These are phyloP conservation scores for Nicotiana knightiana DNA, from an alignment of 257 asterid species.

Conservation along the genomic window DNA sequence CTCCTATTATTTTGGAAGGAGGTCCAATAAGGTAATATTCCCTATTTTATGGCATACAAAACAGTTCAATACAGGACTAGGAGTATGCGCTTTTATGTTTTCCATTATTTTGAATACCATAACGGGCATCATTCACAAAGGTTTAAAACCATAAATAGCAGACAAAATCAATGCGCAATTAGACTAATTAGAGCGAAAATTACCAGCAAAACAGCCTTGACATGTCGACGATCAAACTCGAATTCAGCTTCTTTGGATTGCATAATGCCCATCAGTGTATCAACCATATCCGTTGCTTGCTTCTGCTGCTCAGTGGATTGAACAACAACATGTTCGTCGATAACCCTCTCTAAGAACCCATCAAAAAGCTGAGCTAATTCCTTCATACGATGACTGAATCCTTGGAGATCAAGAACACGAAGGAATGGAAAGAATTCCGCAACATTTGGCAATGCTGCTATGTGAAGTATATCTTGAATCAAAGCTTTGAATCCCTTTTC, in stretches of 20 bases:
- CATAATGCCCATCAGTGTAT: slow-evolving; percentile 8
- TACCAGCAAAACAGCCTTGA: neutral
- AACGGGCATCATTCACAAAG: no score
- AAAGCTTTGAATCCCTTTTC: neutral
- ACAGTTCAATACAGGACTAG: no score
- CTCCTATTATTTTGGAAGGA: no score
- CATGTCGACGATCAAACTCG: neutral
- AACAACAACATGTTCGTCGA: slow-evolving; percentile 14
- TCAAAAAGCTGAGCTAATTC: slow-evolving; percentile 12
- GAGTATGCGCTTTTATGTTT: no score
- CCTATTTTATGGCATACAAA: no score
- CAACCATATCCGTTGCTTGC: neutral
- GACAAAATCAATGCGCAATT: no score
- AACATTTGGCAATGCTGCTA: neutral
- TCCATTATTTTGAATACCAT: no score
- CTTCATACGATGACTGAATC: neutral
- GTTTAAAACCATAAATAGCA: no score
- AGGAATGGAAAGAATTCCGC: neutral
- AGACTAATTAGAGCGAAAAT: neutral
- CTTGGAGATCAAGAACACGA: slow-evolving; percentile 16
- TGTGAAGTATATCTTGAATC: accelerated
- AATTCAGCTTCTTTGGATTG: slow-evolving; percentile 10
- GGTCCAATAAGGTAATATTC: no score
- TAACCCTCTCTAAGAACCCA: slow-evolving; percentile 3
- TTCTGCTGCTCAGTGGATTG: neutral